Percentiles rank a stretch among this genome's conserved stretches.
Evolutionary conservation across 2,329 filamentous ascomycete species (phyloP).

Genomic region (Dothistroma pini): DNA sequence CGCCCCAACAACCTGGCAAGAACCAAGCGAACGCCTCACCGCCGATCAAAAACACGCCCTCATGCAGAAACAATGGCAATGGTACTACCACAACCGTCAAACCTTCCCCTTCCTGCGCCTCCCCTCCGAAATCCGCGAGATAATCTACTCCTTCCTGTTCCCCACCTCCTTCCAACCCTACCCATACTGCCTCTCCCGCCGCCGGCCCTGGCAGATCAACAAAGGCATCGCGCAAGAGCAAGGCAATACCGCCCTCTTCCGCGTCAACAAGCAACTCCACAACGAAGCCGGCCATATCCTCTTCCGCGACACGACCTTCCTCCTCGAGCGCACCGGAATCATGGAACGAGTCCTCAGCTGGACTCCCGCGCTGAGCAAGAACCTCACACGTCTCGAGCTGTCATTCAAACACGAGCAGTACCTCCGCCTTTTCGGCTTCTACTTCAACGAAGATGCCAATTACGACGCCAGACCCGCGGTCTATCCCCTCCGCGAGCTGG

Average conservation of each 20-base stretch:
- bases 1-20: background rate
- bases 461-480: background rate
- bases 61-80: slow-evolving; percentile 13
- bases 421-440: slow-evolving; percentile 26
- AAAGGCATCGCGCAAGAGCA: background rate
- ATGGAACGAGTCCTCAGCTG: slow-evolving; percentile 17
- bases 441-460: background rate
- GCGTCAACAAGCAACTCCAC: slow-evolving; percentile 20
- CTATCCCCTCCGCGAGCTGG: slow-evolving; percentile 7
- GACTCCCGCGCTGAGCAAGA: background rate
- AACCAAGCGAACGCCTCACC: background rate
- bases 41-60: background rate
- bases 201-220: background rate
- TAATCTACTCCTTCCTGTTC: slow-evolving; percentile 20
- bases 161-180: background rate
- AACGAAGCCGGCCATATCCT: slow-evolving; percentile 24
- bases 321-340: slow-evolving; percentile 15
- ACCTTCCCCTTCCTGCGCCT: slow-evolving; percentile 17
- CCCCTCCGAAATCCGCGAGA: slow-evolving; percentile 26
- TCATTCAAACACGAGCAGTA: slow-evolving; percentile 21
- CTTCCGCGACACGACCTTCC: slow-evolving; percentile 19
- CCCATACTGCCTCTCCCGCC: background rate
- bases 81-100: slow-evolving; percentile 10
- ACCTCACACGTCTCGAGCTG: slow-evolving; percentile 25
- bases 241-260: slow-evolving; percentile 14